Conservation (phyloP, 192 early-diverging fungal species). For the Podila minutissima region DNA sequence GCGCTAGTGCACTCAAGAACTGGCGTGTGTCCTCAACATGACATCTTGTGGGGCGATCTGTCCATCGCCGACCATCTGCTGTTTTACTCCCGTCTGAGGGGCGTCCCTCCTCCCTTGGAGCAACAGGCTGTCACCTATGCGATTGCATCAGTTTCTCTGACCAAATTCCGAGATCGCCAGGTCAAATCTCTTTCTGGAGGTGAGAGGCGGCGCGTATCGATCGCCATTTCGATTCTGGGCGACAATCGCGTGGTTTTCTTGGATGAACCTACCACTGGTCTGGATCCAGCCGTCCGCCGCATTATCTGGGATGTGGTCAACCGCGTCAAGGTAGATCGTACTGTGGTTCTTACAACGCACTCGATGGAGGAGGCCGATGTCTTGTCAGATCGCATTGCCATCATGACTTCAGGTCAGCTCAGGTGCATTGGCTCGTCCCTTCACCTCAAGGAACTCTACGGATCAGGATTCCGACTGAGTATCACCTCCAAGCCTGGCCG, state of each 20-base stretch:
- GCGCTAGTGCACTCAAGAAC: slow-evolving; percentile 44
- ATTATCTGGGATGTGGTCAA: slow-evolving; percentile 67
- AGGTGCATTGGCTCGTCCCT: slow-evolving; percentile 59
- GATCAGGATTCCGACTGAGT: slow-evolving; percentile 61
- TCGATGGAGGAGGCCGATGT: slow-evolving; percentile 75
- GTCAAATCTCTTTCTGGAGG: slow-evolving; percentile 60
- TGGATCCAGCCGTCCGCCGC: slow-evolving; percentile 62
- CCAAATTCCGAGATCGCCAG: slow-evolving; percentile 47
- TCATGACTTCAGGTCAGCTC: slow-evolving; percentile 62
- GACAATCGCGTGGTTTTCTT: slow-evolving; percentile 57
- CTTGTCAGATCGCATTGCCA: slow-evolving; percentile 58
- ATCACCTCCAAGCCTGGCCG: slow-evolving; percentile 22
- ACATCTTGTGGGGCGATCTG: slow-evolving; percentile 57
- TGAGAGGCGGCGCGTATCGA: slow-evolving; percentile 63
- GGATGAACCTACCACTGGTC: slow-evolving; percentile 69
- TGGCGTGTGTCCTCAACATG: slow-evolving; percentile 66
- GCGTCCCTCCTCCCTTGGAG: slow-evolving; percentile 36
- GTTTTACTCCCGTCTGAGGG: slow-evolving; percentile 58
- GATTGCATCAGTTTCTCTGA: slow-evolving; percentile 39
- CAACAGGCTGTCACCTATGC: slow-evolving; percentile 35
- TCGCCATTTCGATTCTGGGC: slow-evolving; percentile 65
- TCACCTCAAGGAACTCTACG: slow-evolving; percentile 65
- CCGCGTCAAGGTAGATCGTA: slow-evolving; percentile 53
- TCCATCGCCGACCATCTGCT: slow-evolving; percentile 61
- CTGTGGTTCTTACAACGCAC: slow-evolving; percentile 70